Percentiles rank a stretch among this genome's conserved stretches.
These are phyloP conservation scores for Triticum urartu DNA, from an alignment of 176 grass and related monocot genomes.

Conservation along the genomic window DNA sequence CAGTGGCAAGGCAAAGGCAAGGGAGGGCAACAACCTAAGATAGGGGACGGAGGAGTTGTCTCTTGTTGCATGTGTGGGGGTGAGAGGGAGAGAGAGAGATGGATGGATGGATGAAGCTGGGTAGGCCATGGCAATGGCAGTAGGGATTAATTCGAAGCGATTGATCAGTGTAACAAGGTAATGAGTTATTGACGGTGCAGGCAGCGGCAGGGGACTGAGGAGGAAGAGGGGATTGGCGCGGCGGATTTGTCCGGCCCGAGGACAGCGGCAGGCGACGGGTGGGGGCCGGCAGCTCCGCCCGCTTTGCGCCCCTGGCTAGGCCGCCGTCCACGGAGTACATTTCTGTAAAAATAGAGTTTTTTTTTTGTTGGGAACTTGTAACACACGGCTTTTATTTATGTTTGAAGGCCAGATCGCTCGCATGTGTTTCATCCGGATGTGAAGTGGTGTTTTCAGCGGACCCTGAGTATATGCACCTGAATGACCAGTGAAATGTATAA, in stretches of 20 bases:
- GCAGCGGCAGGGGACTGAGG: neutral
- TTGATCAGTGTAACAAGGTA: slow-evolving; percentile 20
- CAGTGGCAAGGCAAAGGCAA: neutral
- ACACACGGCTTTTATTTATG: too few relatives aligned
- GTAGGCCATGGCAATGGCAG: neutral
- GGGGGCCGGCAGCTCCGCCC: neutral
- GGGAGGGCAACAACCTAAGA: slow-evolving; percentile 9
- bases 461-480: too few relatives aligned
- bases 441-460: too few relatives aligned
- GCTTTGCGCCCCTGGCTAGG: neutral
- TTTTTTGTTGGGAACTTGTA: too few relatives aligned
- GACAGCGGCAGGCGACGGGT: neutral
- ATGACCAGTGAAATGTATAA: too few relatives aligned
- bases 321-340: neutral
- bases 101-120: too few relatives aligned
- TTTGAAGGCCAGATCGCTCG: too few relatives aligned
- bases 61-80: slow-evolving; percentile 36
- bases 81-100: neutral
- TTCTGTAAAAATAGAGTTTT: too few relatives aligned
- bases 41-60: slow-evolving; percentile 40
- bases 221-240: neutral
- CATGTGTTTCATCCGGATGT: too few relatives aligned
- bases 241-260: slow-evolving; percentile 22
- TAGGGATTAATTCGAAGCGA: slow-evolving; percentile 16
- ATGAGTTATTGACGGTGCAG: slow-evolving; percentile 34